A percentile compares a stretch with the other conserved stretches of the same genome.
Evolutionary conservation across 148 eudicot species (phyloP).

Genomic region (Drosera capensis): DNA sequence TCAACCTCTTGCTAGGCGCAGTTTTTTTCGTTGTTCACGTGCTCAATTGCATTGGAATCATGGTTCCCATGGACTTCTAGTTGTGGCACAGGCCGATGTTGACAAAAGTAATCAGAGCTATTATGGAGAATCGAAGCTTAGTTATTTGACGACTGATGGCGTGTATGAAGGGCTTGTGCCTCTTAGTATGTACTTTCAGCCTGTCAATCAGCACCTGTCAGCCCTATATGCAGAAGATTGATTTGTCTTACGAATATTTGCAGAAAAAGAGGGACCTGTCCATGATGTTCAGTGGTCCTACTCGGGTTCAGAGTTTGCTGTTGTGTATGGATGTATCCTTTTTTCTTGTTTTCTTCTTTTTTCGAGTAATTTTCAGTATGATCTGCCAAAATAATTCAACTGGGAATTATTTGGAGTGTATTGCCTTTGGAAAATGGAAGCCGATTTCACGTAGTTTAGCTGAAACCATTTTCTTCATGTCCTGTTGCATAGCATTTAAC

Average conservation of each 20-base stretch:
- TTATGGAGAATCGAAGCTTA: constrained; percentile 91
- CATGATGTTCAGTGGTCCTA: constrained; percentile 97
- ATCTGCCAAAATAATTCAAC: not conserved
- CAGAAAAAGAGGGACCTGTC: constrained; percentile 96
- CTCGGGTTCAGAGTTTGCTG: constrained; percentile 88
- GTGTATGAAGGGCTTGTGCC: constrained; percentile 82
- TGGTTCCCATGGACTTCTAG: constrained; percentile 82
- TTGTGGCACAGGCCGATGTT: constrained; percentile 89
- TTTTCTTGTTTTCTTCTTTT: not conserved
- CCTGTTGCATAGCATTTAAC: too few relatives aligned
- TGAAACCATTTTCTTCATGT: too few relatives aligned
- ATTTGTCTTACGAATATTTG: constrained; percentile 8
- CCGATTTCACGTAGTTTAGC: too few relatives aligned
- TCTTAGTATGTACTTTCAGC: constrained; percentile 40
- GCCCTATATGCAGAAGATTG: constrained; percentile 6
- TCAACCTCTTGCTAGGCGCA: constrained; percentile 80
- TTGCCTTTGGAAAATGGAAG: too few relatives aligned
- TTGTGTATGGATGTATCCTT: constrained; percentile 99
- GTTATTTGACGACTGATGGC: constrained; percentile 87
- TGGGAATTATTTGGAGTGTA: too few relatives aligned
- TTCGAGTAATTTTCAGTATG: not conserved
- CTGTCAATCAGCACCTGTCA: not conserved
- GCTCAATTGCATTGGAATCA: constrained; percentile 77
- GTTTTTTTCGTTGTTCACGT: constrained; percentile 85
- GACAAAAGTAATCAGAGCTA: constrained; percentile 98